Evolutionary conservation across 2,329 filamentous ascomycete species (phyloP), one percentile per base, ranked within the genome.

Genomic region (Diplodia scrobiculata): DNA sequence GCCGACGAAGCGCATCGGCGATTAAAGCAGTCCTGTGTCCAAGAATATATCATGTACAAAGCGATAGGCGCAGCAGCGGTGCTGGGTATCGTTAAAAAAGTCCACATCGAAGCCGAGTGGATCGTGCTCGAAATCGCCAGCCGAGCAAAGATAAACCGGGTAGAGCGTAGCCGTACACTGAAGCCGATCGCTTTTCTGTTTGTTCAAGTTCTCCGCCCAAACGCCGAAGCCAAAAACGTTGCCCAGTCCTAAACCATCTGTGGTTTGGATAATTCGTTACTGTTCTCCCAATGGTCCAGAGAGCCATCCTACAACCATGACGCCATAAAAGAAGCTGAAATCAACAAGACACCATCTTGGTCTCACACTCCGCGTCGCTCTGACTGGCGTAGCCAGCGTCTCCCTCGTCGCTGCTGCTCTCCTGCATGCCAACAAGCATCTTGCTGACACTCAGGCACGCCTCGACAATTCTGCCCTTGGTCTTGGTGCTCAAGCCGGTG

Each of bases 401-500:
- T 14, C 69, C 70, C 19, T 69, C 72, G 27, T 71, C 71, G n/a
- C 66, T 66, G 48, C 54, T 63, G 38, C 14, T 68, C 10, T 70
- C 72, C 14, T 68, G 67, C 71, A 74, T 73, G 1, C 79, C 79
- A 14, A 81, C 80, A 29, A 81, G 74, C 60, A 72, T 77, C 72
- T 79, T 81, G 68, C 77, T 80, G 13, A 81, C 75, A 25, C 73
- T 71, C 6, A 82, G 66, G 69, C 79, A 82, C 47, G 74, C 70
- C 45, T 75, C 74, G 7, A 83, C 76, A 41, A 83, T 73, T 52
- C 72, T 73, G 2, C 72, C 73, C 17, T 78, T 73, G 3, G 77
- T 75, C 64, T 75, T 78, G 29, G 73, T 73, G 6, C 71, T 74
- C 66, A 83, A 63, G 0, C 80, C 80, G 45, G 75, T 79, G 7